Conservation (phyloP, 139 green algal species). For the Chlamydomonas incerta region DNA sequence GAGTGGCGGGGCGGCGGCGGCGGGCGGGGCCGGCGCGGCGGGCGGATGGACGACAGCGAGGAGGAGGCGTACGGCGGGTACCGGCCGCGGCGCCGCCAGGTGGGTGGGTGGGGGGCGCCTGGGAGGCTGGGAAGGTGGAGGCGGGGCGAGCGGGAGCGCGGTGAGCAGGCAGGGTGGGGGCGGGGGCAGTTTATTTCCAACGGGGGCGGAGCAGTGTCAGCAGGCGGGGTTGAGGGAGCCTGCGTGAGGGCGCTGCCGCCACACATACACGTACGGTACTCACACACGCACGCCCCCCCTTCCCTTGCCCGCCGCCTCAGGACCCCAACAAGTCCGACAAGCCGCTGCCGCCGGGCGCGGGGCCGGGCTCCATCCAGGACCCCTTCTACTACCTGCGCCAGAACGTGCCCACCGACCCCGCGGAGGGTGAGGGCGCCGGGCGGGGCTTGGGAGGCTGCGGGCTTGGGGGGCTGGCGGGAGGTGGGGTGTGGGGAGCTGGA, state of each 20-base stretch:
- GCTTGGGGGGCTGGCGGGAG: too few species aligned
- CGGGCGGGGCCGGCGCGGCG: constrained; percentile 22
- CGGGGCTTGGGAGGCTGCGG: too few species aligned
- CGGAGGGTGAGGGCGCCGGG: constrained; percentile 45
- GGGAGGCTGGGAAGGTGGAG: background rate
- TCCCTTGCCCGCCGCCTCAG: background rate
- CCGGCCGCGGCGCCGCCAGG: constrained; percentile 55
- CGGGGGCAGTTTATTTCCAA: too few species aligned
- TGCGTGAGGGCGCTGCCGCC: too few species aligned
- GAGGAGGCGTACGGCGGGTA: constrained; percentile 62
- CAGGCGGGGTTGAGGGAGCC: too few species aligned
- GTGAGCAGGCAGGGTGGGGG: too few species aligned
- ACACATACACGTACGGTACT: too few species aligned
- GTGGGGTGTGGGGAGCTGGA: too few species aligned
- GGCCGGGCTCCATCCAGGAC: constrained; percentile 40
- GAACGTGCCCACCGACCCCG: constrained; percentile 50
- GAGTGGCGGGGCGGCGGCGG: background rate
- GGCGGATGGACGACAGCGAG: constrained; percentile 28
- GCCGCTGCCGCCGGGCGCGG: constrained; percentile 25
- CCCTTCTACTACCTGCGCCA: constrained; percentile 62
- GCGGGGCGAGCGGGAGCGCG: too few species aligned
- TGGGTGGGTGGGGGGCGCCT: background rate
- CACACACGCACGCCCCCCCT: background rate
- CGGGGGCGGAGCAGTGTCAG: too few species aligned
- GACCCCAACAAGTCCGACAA: constrained; percentile 36